Conservation (phyloP, 1,139 yeast genomes). For the Pichia sp. region DNA sequence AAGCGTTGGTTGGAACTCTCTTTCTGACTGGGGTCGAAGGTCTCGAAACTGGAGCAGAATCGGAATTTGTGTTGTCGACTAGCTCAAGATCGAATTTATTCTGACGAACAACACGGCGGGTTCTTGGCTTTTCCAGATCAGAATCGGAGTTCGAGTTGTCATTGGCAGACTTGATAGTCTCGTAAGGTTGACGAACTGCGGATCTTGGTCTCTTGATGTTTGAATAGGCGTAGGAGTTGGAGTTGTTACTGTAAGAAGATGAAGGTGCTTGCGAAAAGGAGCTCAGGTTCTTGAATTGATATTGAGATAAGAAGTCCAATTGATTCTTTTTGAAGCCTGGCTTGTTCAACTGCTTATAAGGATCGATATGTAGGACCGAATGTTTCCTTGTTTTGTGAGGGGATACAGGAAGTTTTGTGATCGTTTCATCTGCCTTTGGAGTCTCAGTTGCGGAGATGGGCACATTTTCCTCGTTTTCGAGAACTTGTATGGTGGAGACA, state of each 20-base stretch:
- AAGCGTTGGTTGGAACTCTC: slow-evolving; percentile 31
- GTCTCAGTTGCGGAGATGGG: not conserved
- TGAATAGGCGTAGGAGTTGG: slow-evolving; percentile 16
- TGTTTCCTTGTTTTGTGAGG: slow-evolving; percentile 40
- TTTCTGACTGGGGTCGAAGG: slow-evolving; percentile 35
- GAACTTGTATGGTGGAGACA: not conserved
- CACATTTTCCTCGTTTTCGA: not conserved
- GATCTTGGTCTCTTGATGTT: slow-evolving; percentile 12
- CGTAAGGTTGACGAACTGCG: slow-evolving; percentile 27
- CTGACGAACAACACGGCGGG: slow-evolving; percentile 51
- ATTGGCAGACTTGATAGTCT: slow-evolving; percentile 26
- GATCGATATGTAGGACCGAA: slow-evolving; percentile 46
- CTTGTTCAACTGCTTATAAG: slow-evolving; percentile 43
- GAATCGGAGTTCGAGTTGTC: slow-evolving; percentile 43
- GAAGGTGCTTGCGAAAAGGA: slow-evolving; percentile 9
- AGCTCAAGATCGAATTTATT: slow-evolving; percentile 28
- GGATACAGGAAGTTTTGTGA: slow-evolving; percentile 34
- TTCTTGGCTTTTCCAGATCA: slow-evolving; percentile 48
- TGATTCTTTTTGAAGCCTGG: slow-evolving; percentile 45
- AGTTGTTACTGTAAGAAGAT: slow-evolving; percentile 20
- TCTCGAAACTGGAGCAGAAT: slow-evolving; percentile 22
- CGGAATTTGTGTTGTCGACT: slow-evolving; percentile 17
- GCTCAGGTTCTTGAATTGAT: slow-evolving; percentile 29
- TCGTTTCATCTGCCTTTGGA: slow-evolving; percentile 12
- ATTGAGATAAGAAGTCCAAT: slow-evolving; percentile 48